These are phyloP conservation scores for Candida frijolesensis DNA, from an alignment of 1,139 yeast genomes.

Conservation along the genomic window DNA sequence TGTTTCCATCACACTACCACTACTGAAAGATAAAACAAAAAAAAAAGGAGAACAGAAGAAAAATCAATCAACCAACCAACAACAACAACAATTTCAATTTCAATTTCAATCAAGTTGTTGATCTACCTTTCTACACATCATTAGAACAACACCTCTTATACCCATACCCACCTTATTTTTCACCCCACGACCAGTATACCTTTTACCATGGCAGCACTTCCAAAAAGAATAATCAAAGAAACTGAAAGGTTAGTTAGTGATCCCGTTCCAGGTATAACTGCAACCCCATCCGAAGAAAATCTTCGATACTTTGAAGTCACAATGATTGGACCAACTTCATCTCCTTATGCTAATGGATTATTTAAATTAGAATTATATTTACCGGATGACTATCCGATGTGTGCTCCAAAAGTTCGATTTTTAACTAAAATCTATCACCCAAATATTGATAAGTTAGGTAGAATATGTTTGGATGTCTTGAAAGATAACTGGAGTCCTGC, in stretches of 20 bases:
- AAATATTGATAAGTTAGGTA: slow-evolving; percentile 90
- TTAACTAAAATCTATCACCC: slow-evolving; percentile 95
- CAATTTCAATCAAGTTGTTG: background rate
- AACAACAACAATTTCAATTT: background rate
- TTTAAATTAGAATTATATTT: slow-evolving; percentile 76
- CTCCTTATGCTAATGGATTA: slow-evolving; percentile 81
- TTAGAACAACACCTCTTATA: background rate
- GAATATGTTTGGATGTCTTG: slow-evolving; percentile 92
- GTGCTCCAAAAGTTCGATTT: slow-evolving; percentile 92
- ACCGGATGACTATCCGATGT: slow-evolving; percentile 92
- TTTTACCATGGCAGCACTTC: slow-evolving; percentile 59
- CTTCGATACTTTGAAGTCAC: slow-evolving; percentile 83
- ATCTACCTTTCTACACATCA: background rate
- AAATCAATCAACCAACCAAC: background rate
- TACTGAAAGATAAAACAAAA: background rate
- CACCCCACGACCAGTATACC: background rate
- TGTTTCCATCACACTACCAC: slow-evolving; percentile 1
- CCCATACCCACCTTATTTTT: background rate
- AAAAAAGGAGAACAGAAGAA: slow-evolving; percentile 1
- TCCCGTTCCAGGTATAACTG: slow-evolving; percentile 95
- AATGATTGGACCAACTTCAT: slow-evolving; percentile 85
- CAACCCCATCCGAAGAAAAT: slow-evolving; percentile 91
- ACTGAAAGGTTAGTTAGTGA: slow-evolving; percentile 90
- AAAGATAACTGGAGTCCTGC: slow-evolving; percentile 98
- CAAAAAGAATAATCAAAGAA: slow-evolving; percentile 91